These are phyloP conservation scores for Cyclotella choctawhatcheeana DNA, from an alignment of 108 stramenopile species.

Conservation along the genomic window DNA sequence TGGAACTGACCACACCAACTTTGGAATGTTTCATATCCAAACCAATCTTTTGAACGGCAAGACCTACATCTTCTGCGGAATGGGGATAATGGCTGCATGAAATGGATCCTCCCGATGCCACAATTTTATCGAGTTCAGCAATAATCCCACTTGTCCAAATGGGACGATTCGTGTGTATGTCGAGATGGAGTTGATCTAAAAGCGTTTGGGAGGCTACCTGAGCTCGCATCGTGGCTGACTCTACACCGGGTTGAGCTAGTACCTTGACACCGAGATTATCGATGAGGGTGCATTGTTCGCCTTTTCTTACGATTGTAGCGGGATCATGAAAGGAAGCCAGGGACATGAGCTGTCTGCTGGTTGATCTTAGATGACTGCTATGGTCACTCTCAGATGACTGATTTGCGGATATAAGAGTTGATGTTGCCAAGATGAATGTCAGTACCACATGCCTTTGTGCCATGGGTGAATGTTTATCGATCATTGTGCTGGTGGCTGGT, in stretches of 20 bases:
- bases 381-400: too few species aligned
- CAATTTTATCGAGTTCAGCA: neutral
- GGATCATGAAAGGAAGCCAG: too few species aligned
- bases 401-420: too few species aligned
- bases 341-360: too few species aligned
- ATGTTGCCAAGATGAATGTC: too few species aligned
- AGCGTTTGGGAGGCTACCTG: neutral
- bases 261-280: neutral
- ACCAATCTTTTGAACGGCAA: neutral
- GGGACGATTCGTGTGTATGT: neutral
- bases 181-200: neutral
- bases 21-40: neutral
- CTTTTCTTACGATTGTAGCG: too few species aligned
- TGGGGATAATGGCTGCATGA: neutral
- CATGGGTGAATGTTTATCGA: too few species aligned
- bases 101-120: neutral
- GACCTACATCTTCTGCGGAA: slow-evolving; percentile 4
- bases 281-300: neutral
- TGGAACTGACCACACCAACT: slow-evolving; percentile 6
- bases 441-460: too few species aligned
- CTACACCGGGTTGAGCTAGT: neutral
- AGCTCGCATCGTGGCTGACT: neutral
- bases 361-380: too few species aligned
- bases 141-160: neutral
- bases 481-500: too few species aligned